Conservation (phyloP, 306 rosid species). For the cucumber (Cucumis sativus) region DNA sequence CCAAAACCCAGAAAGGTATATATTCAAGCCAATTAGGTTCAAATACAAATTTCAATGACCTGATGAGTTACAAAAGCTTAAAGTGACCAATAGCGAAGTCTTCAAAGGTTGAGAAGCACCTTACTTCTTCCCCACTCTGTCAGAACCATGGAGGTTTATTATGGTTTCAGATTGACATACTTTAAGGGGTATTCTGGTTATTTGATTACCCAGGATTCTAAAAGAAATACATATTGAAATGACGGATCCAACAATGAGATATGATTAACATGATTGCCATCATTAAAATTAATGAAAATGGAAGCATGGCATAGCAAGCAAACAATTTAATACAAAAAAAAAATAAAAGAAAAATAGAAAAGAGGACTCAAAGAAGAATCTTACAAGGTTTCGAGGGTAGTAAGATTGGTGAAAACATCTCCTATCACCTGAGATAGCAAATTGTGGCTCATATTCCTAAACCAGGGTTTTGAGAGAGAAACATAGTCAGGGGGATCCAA, state of each 20-base stretch:
- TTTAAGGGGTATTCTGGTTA: background rate
- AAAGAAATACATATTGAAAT: background rate
- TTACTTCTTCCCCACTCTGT: background rate
- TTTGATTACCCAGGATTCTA: background rate
- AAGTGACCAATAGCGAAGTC: background rate
- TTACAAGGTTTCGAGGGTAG: slow-evolving; percentile 58
- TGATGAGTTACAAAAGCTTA: background rate
- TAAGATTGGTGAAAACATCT: slow-evolving; percentile 48
- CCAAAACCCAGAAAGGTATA: background rate
- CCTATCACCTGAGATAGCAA: slow-evolving; percentile 47
- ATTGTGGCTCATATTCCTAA: slow-evolving; percentile 72
- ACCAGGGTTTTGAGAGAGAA: slow-evolving; percentile 8
- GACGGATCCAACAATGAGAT: background rate
- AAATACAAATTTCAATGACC: background rate
- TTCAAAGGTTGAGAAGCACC: slow-evolving; percentile 1
- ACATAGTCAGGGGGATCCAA: slow-evolving; percentile 6
- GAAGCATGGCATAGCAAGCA: background rate
- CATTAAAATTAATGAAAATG: background rate
- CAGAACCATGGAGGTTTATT: background rate
- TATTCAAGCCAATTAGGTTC: background rate
- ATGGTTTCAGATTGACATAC: background rate
- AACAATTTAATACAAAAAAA: background rate
- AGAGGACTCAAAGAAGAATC: slow-evolving; percentile 18
- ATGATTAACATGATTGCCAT: background rate
- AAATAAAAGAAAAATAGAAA: background rate